Conservation (phyloP, 2,329 filamentous ascomycete genomes). For the Pseudogymnoascus verrucosus region DNA sequence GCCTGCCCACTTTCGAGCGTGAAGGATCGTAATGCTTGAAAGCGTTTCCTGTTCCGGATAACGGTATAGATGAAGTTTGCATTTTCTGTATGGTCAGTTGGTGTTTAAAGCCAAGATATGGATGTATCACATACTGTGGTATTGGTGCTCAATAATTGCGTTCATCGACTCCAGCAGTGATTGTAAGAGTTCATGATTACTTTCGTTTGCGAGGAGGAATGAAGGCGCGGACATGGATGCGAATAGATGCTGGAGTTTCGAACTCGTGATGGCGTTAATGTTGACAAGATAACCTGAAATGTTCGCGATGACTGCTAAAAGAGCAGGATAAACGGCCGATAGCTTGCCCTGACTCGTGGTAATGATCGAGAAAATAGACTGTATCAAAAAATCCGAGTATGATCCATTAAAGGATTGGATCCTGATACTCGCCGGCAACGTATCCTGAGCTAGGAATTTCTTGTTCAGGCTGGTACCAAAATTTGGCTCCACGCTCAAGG, state of each 20-base stretch:
- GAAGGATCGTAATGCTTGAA: slow-evolving; percentile 78
- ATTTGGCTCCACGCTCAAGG: slow-evolving; percentile 82
- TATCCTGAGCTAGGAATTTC: slow-evolving; percentile 80
- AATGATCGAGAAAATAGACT: slow-evolving; percentile 89
- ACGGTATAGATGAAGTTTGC: slow-evolving; percentile 73
- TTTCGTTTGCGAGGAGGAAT: slow-evolving; percentile 86
- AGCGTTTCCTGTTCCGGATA: slow-evolving; percentile 69
- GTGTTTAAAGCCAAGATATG: background rate
- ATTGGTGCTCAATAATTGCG: slow-evolving; percentile 82
- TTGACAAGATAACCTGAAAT: slow-evolving; percentile 77
- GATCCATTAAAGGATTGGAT: slow-evolving; percentile 79
- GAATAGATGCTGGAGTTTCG: slow-evolving; percentile 80
- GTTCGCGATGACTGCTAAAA: slow-evolving; percentile 90
- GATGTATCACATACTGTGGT: slow-evolving; percentile 50
- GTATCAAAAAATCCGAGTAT: slow-evolving; percentile 90
- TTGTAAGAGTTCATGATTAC: slow-evolving; percentile 72
- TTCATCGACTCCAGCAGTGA: slow-evolving; percentile 86
- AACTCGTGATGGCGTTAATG: slow-evolving; percentile 65
- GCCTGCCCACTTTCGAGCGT: slow-evolving; percentile 88
- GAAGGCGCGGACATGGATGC: slow-evolving; percentile 88
- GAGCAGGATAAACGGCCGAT: slow-evolving; percentile 82
- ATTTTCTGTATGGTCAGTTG: slow-evolving; percentile 50
- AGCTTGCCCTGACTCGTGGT: slow-evolving; percentile 85
- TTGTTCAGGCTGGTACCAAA: slow-evolving; percentile 90
- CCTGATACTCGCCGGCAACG: slow-evolving; percentile 71